A percentile compares a stretch with the other conserved stretches of the same genome.
Conservation (phyloP, 2,329 filamentous ascomycete genomes). For the Neopestalotiopsis sp. region DNA sequence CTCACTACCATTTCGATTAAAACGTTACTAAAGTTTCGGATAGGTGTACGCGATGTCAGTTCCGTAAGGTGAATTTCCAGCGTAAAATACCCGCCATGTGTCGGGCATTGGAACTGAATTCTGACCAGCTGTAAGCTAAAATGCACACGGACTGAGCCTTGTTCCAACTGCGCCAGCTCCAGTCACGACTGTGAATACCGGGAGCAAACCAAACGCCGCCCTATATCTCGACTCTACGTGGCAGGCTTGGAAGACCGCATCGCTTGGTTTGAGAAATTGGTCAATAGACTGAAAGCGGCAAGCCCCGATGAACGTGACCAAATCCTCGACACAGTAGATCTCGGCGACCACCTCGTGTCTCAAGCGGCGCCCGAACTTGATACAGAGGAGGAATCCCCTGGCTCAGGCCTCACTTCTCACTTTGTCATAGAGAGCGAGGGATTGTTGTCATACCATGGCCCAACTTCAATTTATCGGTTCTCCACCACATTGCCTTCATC, state of each 20-base stretch:
- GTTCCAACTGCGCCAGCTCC: not conserved
- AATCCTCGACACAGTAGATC: not conserved
- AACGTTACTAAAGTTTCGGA: not conserved
- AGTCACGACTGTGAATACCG: not conserved
- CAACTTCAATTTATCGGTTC: not conserved
- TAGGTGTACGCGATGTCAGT: not conserved
- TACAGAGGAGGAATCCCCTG: not conserved
- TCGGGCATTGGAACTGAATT: not conserved
- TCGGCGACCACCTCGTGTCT: not conserved
- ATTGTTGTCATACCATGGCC: not conserved
- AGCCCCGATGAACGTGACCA: not conserved
- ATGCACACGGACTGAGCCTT: not conserved
- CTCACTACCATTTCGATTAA: not conserved
- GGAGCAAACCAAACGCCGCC: not conserved
- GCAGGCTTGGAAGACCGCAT: not conserved
- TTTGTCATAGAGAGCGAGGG: not conserved
- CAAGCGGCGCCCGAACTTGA: not conserved
- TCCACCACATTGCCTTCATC: not conserved
- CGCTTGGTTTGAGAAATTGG: not conserved
- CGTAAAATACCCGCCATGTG: no score
- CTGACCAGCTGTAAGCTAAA: not conserved
- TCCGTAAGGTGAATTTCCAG: not conserved
- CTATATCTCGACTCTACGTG: not conserved
- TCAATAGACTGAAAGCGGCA: not conserved
- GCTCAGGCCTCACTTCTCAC: not conserved